phyloP scores from a whole-genome alignment of 108 stramenopile species.

The Conticribra guillardii region DNA sequence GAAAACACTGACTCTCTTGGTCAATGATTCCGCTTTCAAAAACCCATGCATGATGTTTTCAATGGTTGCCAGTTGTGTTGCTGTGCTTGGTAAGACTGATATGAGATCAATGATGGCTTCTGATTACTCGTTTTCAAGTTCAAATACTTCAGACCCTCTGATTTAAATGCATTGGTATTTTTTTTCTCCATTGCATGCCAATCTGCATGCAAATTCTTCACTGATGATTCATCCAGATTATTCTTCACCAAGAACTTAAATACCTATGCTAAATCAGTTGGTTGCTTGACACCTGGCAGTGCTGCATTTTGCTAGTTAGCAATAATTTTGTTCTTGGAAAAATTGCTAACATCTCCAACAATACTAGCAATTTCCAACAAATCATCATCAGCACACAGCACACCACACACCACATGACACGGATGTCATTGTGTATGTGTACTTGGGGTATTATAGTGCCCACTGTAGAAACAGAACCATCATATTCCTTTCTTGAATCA shows the following conservation, averaged over 20 bases:
- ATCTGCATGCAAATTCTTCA: neutral
- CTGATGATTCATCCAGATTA: neutral
- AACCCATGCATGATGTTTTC: conserved; percentile 14
- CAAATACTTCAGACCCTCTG: neutral
- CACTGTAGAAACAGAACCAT: neutral
- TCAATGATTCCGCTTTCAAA: conserved; percentile 10
- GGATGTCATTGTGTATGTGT: too few species aligned
- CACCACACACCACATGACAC: too few species aligned
- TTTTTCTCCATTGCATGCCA: conserved; percentile 2
- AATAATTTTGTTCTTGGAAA: conserved; percentile 3
- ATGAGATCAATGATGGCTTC: conserved; percentile 16
- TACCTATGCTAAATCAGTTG: conserved; percentile 12
- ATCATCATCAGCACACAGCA: conserved; percentile 17
- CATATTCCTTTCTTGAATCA: neutral
- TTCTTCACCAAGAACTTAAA: neutral
- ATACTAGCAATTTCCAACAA: neutral
- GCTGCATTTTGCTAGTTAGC: conserved; percentile 23
- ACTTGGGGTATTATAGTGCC: neutral
- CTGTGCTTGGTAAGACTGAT: neutral
- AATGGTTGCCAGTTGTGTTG: neutral
- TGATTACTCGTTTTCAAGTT: neutral
- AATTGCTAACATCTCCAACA: too few species aligned
- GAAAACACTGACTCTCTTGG: conserved; percentile 2
- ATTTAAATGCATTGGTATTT: conserved; percentile 2
- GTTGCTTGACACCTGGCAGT: conserved; percentile 19